Percentiles rank a stretch among this genome's conserved stretches.
Evolutionary conservation across 169 alveolate species (phyloP).

Genomic region (Besnoitia besnoiti): DNA sequence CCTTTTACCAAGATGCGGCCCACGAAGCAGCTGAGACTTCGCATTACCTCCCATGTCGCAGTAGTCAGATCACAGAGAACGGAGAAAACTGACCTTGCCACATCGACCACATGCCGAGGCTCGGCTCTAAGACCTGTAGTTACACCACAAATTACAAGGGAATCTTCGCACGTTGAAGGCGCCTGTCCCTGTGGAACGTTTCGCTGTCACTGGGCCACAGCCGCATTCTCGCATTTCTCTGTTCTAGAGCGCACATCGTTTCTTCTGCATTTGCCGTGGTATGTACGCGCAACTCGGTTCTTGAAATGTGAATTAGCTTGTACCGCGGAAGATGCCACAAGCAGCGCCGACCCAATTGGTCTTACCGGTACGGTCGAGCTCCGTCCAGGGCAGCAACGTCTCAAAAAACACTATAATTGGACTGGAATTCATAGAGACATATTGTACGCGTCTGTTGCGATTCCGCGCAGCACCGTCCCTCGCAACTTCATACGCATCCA

Average conservation of each 20-base stretch:
- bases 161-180: too few species aligned
- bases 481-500: not conserved
- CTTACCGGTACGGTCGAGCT: conserved; percentile 56
- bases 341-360: not conserved
- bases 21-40: not conserved
- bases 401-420: conserved; percentile 41
- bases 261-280: too few species aligned
- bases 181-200: too few species aligned
- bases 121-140: conserved; percentile 6
- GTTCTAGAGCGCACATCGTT: too few species aligned
- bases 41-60: not conserved
- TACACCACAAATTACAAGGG: too few species aligned
- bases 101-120: not conserved
- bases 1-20: not conserved
- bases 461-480: not conserved
- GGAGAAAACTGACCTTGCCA: conserved; percentile 7
- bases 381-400: conserved; percentile 54
- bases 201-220: too few species aligned
- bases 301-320: too few species aligned
- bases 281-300: too few species aligned
- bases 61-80: not conserved
- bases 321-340: too few species aligned
- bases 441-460: not conserved
- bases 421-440: conserved; percentile 19
- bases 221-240: too few species aligned